These are phyloP conservation scores for Craspedostauros australis DNA, from an alignment of 108 stramenopile species.

Conservation along the genomic window DNA sequence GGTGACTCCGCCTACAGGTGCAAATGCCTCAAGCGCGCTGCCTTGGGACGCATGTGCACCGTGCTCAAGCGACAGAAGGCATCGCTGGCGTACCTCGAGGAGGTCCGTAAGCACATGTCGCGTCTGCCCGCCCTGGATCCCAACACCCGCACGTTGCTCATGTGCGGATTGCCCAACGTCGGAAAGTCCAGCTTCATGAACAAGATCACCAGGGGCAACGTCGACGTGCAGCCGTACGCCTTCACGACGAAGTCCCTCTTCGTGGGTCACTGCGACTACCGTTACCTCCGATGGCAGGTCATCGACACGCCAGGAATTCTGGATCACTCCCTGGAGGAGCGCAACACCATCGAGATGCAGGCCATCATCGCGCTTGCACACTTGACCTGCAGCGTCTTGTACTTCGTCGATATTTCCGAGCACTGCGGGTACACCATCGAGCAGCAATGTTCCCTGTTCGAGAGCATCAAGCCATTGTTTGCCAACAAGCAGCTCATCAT, in stretches of 20 bases:
- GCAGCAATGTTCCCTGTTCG: slow-evolving; percentile 91
- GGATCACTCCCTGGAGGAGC: slow-evolving; percentile 94
- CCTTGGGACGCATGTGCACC: slow-evolving; percentile 98
- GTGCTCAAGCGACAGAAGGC: slow-evolving; percentile 96
- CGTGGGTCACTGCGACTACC: slow-evolving; percentile 98
- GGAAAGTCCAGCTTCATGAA: slow-evolving; percentile 99
- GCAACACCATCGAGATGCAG: slow-evolving; percentile 99
- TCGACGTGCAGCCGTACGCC: slow-evolving; percentile 99
- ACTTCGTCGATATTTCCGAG: slow-evolving; percentile 97
- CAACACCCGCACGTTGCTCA: slow-evolving; percentile 95
- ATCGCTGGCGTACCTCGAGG: slow-evolving; percentile 92
- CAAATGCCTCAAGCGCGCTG: slow-evolving; percentile 98
- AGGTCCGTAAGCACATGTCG: slow-evolving; percentile 97
- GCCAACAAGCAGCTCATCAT: slow-evolving; percentile 97
- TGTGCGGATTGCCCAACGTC: slow-evolving; percentile 98
- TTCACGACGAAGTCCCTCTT: slow-evolving; percentile 99
- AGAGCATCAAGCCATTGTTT: slow-evolving; percentile 94
- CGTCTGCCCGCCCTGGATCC: slow-evolving; percentile 98
- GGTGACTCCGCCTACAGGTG: slow-evolving; percentile 97
- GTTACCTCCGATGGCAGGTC: slow-evolving; percentile 98
- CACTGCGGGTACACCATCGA: slow-evolving; percentile 98
- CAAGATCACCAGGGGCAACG: slow-evolving; percentile 99
- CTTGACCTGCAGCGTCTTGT: slow-evolving; percentile 95
- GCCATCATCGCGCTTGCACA: slow-evolving; percentile 99
- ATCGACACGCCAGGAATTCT: slow-evolving; percentile 99